A percentile compares a stretch with the other conserved stretches of the same genome.
Evolutionary conservation across 73 alveolate genomes (phyloP).

Genomic region (Tetrahymena malaccensis): DNA sequence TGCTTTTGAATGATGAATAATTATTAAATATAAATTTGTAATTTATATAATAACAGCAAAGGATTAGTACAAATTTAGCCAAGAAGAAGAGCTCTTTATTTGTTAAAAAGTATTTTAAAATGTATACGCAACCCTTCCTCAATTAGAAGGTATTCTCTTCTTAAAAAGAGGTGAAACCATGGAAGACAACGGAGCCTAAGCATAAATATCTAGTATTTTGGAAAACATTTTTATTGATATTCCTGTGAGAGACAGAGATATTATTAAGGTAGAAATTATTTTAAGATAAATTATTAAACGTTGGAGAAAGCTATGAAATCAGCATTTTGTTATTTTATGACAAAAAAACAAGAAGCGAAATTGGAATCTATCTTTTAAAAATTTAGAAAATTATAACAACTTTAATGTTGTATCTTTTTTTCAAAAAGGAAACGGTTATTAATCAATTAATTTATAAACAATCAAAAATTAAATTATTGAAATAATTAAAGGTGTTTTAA

Average conservation of each 20-base stretch:
- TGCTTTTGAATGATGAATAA: neutral
- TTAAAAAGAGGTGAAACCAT: slow-evolving; percentile 52
- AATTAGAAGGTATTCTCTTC: slow-evolving; percentile 65
- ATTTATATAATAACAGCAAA: neutral
- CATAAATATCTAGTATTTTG: neutral
- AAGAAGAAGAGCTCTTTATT: slow-evolving; percentile 49
- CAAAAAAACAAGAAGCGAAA: neutral
- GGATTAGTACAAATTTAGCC: slow-evolving; percentile 8
- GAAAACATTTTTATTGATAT: neutral
- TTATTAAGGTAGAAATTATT: neutral
- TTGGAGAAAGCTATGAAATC: neutral
- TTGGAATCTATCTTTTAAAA: neutral
- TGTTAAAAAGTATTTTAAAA: slow-evolving; percentile 64
- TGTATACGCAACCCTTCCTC: slow-evolving; percentile 70
- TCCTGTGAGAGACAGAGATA: neutral
- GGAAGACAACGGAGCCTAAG: slow-evolving; percentile 5
- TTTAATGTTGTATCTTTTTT: slow-evolving; percentile 46
- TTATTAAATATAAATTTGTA: neutral
- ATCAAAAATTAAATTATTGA: too few relatives aligned
- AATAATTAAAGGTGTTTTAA: too few relatives aligned
- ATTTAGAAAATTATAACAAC: slow-evolving; percentile 37
- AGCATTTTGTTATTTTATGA: neutral
- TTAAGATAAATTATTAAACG: neutral
- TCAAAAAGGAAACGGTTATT: slow-evolving; percentile 46
- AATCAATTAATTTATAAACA: neutral